Conservation (phyloP, 2,329 filamentous ascomycete species). For the Neocatenulostroma microsporum region DNA sequence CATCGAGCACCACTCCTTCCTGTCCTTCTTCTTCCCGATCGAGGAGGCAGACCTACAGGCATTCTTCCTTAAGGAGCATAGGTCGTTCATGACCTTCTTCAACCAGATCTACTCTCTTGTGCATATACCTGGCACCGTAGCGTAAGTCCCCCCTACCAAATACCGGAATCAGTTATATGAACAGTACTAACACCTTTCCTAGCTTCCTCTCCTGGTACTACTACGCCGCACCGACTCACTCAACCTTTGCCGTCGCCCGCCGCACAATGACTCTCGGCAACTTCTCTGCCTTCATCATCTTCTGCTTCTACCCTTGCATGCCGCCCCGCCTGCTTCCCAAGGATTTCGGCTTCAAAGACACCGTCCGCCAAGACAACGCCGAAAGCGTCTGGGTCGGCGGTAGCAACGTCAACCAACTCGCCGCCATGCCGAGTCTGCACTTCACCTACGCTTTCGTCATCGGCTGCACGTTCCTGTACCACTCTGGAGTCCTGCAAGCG, state of each 20-base stretch:
- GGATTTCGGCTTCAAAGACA: slow-evolving; percentile 41
- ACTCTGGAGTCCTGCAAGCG: slow-evolving; percentile 40
- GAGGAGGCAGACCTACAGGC: slow-evolving; percentile 47
- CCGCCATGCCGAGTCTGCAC: slow-evolving; percentile 46
- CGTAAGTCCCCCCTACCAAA: slow-evolving; percentile 34
- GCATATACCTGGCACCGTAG: slow-evolving; percentile 54
- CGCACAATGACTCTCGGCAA: slow-evolving; percentile 46
- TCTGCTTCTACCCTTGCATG: slow-evolving; percentile 48
- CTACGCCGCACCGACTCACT: slow-evolving; percentile 47
- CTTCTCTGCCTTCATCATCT: slow-evolving; percentile 46
- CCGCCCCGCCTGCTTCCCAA: slow-evolving; percentile 42
- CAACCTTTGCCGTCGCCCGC: slow-evolving; percentile 37
- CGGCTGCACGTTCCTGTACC: slow-evolving; percentile 46
- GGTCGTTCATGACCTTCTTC: slow-evolving; percentile 46
- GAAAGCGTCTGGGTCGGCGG: slow-evolving; percentile 41
- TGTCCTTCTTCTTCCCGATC: slow-evolving; percentile 48
- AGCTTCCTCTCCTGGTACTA: slow-evolving; percentile 60
- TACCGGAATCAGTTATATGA: not conserved
- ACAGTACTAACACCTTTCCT: slow-evolving; percentile 9
- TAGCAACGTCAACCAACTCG: slow-evolving; percentile 40
- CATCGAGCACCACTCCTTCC: slow-evolving; percentile 45
- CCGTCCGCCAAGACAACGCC: slow-evolving; percentile 41
- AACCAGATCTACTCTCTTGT: slow-evolving; percentile 54
- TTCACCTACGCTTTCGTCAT: slow-evolving; percentile 49
- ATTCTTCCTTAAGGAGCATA: slow-evolving; percentile 50